Evolutionary conservation across 495 filamentous ascomycete genomes (phyloP).

Genomic region (Neurospora sp.): DNA sequence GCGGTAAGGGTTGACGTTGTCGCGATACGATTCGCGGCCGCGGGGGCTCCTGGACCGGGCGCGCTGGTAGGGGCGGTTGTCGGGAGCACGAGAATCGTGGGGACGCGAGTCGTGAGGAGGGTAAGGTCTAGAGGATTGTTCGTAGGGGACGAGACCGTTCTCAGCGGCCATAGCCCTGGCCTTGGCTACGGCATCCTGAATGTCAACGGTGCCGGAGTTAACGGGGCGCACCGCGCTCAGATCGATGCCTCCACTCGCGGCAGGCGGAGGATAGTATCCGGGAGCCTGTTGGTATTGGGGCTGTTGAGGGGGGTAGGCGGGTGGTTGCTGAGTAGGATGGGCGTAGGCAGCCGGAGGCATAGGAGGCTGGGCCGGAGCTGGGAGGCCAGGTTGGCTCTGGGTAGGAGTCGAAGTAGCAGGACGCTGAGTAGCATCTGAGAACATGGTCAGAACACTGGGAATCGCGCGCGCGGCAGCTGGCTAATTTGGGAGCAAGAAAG

Average conservation of each 20-base stretch:
- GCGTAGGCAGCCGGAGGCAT: conserved; percentile 10
- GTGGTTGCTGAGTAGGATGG: conserved; percentile 17
- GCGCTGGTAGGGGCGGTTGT: conserved; percentile 44
- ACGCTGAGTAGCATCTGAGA: conserved; percentile 20
- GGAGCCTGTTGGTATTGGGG: conserved; percentile 33
- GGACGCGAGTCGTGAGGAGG: conserved; percentile 4
- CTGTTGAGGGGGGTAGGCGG: conserved; percentile 26
- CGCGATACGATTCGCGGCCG: conserved; percentile 52
- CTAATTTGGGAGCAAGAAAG: no score
- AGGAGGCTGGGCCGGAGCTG: conserved; percentile 13
- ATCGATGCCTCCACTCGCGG: conserved; percentile 59
- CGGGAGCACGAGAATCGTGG: conserved; percentile 27
- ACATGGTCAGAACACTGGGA: background rate
- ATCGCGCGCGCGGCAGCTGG: background rate
- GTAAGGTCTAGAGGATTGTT: conserved; percentile 32
- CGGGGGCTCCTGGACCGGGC: conserved; percentile 61
- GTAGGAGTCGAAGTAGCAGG: conserved; percentile 29
- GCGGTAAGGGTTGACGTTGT: conserved; percentile 64
- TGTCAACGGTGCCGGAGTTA: conserved; percentile 61
- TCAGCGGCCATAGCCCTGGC: conserved; percentile 63
- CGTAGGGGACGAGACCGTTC: conserved; percentile 50
- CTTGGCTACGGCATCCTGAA: conserved; percentile 64
- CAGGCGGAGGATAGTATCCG: conserved; percentile 56
- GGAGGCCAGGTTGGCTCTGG: conserved; percentile 33
- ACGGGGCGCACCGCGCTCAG: conserved; percentile 64